Evolutionary conservation across 2,329 filamentous ascomycete species (phyloP), one percentile per base, ranked within the genome.

Genomic region (Trichoderma gracile): DNA sequence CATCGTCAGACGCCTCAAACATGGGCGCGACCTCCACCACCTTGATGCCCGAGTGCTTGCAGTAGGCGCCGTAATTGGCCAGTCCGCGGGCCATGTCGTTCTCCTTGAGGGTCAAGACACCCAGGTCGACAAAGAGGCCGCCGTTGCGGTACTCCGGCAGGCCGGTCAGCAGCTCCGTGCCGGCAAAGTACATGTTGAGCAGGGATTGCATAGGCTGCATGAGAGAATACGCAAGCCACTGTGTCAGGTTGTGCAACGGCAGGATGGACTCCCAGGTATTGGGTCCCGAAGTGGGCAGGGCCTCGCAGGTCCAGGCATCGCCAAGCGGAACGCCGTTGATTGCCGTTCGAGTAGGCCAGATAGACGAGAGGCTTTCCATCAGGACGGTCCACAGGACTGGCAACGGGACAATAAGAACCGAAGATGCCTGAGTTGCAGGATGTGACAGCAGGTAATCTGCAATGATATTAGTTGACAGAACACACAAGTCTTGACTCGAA

Each of bases 101-200:
- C 2, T 83, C 78, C 74, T 94, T 95, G 47, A 97, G 79, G 0
- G 84, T 92, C 66, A 97, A 76, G 3, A 97, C 85, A 2, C 92
- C 93, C 38, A 93, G 88, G 72, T 97, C 86, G 67, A 97, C 88
- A 67, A 97, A 88, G 3, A 97, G 81, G 14, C 93, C 93, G 49
- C 93, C 93, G 71, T 97, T 97, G 65, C 93, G 87, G 75, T 97
- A 97, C 74, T 97, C 93, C 0, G 93, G 93, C 3, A 97, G 81
- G 23, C 92, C 93, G 0, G 93, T 97, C 68, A 96, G 82, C 7
- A 96, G 83, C 67, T 96, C 91, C 1, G 87, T 86, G 49, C 92
- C 92, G 3, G 89, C 87, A 75, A 95, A 95, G 69, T 92, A 87
- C 65, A 96, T 88, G 64, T 89, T 86, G 71, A 96, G 86, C 23